These are phyloP conservation scores for Sporothrix pseudoabietina DNA, from an alignment of 2,329 filamentous ascomycete genomes.

Conservation along the genomic window DNA sequence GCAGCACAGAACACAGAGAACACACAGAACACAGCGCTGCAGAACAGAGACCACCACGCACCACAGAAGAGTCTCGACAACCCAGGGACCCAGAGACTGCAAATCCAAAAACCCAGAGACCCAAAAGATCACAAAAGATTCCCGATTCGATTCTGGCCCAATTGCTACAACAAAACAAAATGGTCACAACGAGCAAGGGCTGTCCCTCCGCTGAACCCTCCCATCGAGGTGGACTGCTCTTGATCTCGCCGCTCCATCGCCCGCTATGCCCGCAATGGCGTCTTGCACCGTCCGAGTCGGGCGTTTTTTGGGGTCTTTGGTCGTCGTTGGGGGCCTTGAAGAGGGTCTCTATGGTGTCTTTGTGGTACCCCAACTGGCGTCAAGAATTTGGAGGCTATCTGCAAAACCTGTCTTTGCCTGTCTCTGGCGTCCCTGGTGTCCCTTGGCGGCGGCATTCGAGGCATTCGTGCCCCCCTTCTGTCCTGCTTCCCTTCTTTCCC, in stretches of 20 bases:
- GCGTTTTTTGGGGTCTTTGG: neutral
- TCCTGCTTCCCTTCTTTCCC: neutral
- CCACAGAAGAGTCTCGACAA: neutral
- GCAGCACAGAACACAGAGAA: conserved; percentile 3
- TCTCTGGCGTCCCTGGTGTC: neutral
- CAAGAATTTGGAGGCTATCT: neutral
- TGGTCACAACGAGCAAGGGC: neutral
- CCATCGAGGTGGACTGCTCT: neutral
- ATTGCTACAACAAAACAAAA: neutral
- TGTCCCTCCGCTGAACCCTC: neutral
- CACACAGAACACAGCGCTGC: conserved; percentile 18
- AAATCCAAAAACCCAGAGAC: neutral
- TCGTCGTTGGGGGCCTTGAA: neutral
- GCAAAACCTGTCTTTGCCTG: neutral
- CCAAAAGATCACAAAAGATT: neutral
- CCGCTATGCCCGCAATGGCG: neutral
- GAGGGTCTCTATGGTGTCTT: conserved; percentile 21
- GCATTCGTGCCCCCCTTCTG: neutral
- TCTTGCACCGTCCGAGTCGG: neutral
- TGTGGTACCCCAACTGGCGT: neutral
- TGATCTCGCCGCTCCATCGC: neutral
- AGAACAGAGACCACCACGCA: neutral
- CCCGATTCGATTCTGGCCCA: neutral
- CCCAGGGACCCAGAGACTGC: neutral
- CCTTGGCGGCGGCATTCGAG: conserved; percentile 8